Base-by-base conservation (phyloP, 2,329 filamentous ascomycete species). In the Orbilia ellipsospora region DNA sequence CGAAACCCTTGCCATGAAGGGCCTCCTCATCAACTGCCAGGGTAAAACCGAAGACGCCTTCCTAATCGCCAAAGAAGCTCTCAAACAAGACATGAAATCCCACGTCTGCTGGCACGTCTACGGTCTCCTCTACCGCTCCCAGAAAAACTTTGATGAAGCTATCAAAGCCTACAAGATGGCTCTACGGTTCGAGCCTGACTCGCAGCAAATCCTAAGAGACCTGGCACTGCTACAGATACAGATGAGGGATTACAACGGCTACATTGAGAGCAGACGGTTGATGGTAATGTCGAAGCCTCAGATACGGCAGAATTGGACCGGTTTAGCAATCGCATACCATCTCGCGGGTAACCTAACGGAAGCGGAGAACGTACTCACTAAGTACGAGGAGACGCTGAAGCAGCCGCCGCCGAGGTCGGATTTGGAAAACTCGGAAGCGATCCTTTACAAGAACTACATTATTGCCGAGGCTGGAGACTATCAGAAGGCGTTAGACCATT, bases 51-150 rank as follows among this genome's bases (percentile, higher is more conserved):
- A 97, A 70, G 95, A 99, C 84, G 96, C 96, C 0, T 99, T 99
- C 82, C 88, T 90, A 54, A 87, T 99, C 73, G 94, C 92, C 81
- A 99, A 97, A 84, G 88, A 93, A 78, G 95, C 96, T 40, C 86
- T 99, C 80, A 93, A 91, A 79, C 93, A 94, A 80, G 94, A 98
- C 82, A 98, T 99, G 94, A 97, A 96, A 85, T 97, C 94, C 80
- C 94, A 98, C 84, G 94, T 99, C 80, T 98, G 94, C 86, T 99
- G 95, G 95, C 96, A 99, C 83, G 95, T 99, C 76, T 99, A 98
- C 82, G 95, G 96, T 36, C 84, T 99, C 79, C 87, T 99, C 60
- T 98, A 96, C 84, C 90, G 94, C 61, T 90, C 92, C 57, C 91
- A 92, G 81, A 98, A 98, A 87, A 98, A 99, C 84, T 98, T 96